Percentiles rank a stretch among this genome's conserved stretches.
Conservation (phyloP, 306 rosid genomes). For the Pachyrhizus erosus region DNA sequence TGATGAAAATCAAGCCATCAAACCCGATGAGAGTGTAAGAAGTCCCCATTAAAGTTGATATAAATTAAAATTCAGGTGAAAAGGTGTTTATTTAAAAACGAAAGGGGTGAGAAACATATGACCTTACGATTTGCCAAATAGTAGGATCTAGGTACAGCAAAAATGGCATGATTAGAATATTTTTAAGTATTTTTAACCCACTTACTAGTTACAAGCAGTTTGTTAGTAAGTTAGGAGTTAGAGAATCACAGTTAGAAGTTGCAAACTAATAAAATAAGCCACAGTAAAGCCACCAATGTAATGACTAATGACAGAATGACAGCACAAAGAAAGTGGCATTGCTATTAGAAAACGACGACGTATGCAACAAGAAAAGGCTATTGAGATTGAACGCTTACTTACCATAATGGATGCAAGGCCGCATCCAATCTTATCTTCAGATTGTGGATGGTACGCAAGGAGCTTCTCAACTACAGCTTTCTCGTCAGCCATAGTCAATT, state of each 20-base stretch:
- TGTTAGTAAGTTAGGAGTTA: not conserved
- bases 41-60: not conserved
- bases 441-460: constrained; percentile 79
- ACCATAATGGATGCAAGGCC: constrained; percentile 92
- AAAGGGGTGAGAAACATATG: not conserved
- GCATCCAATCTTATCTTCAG: constrained; percentile 86
- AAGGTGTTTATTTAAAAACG: not conserved
- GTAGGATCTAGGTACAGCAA: not conserved
- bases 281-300: not conserved
- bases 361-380: not conserved
- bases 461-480: constrained; percentile 69
- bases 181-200: no score
- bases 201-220: not conserved
- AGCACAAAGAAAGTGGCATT: not conserved
- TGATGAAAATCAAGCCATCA: not conserved
- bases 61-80: not conserved
- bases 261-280: not conserved
- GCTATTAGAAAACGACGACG: not conserved
- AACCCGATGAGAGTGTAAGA: not conserved
- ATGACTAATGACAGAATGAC: not conserved
- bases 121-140: not conserved
- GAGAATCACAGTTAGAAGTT: not conserved
- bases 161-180: not conserved
- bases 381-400: constrained; percentile 34
- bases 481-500: constrained; percentile 65